Evolutionary conservation across 2,329 filamentous ascomycete species (phyloP), one percentile per base, ranked within the genome.

Genomic region (Ceratocystiopsis sp.): DNA sequence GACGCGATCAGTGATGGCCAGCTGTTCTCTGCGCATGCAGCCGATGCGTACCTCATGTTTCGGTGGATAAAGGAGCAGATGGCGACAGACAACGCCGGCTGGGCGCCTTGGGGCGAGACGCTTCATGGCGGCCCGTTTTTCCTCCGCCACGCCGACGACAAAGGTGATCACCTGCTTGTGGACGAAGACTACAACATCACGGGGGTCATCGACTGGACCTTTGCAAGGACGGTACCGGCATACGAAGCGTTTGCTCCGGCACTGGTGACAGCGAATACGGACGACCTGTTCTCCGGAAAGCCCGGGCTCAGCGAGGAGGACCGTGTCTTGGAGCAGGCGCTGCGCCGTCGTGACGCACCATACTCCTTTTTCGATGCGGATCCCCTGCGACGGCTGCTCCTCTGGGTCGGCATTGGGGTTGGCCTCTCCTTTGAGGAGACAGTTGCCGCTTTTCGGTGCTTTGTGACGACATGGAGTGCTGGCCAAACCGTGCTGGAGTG

Each of bases 131-230:
- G 33, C 2, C 33, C 52, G 50, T 17, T 69, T 61, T 51, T 69
- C 44, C 51, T 71, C 10, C 68, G 65, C 48, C 64, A 69, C 48
- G 54, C 55, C 6, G 62, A 45, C 37, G 43, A 41, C 39, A 41
- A 41, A 18, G 43, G 43, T 16, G 35, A 41, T 15, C 43, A 45
- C 15, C 25, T 71, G 11, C 53, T 71, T 2, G 59, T 63, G 2
- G 61, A 71, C 46, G 56, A 65, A 3, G 40, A 65, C 9, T 64
- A 57, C 45, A 63, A 66, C 44, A 60, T 71, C 33, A 67, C 61
- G 7, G 64, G 63, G 1, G 63, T 71, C 32, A 63, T 69, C 42
- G 65, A 70, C 47, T 69, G 59, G 59, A 55, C 59, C 38, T 59
- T 53, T 56, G 57, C 59, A n/a, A 48, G 58, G 29, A 58, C 56